Base-by-base conservation (phyloP, 306 rosid species). In the Chamaecrista fasciculata region DNA sequence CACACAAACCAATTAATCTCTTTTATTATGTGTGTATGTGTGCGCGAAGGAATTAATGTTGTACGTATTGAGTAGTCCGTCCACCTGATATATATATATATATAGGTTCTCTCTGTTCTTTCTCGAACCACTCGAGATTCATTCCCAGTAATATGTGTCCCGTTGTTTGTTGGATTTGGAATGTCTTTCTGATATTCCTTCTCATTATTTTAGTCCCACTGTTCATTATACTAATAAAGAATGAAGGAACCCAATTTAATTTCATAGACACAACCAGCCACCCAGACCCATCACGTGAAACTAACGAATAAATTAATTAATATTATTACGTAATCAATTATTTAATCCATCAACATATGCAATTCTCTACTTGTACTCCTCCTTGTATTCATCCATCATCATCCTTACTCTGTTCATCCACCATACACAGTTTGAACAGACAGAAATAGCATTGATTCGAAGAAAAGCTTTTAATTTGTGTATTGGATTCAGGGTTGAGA, bases 81-180 rank as follows among this genome's bases (percentile, higher is more conserved):
- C 11, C 57, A 0, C 14, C 16, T 25, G 12, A 23, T 4, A 0
- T 5, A 9, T 55, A 14, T 39, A 10, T 21, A 21, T n/a, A 14
- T 42, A 16, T 11, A 61, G 34, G 28, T 16, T 46, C 37, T 15
- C 42, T 6, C 62, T 20, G 59, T 52, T 61, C 75, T 82, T 79
- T 71, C 84, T 82, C 66, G 89, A 83, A 77, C 79, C 84, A 69
- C 86, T 77, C 83, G 75, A 86, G 85, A 84, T 84, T 84, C 92
- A 86, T 77, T 74, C 71, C 74, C 50, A n/a, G n/a, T n/a, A n/a
- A n/a, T 65, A 57, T 69, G 2, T 5, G 34, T 29, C 65, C 67
- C 44, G 64, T 81, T 80, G 80, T 80, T 65, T 82, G 80, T 80
- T 80, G 83, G 76, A 84, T 87, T 82, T 82, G 85, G 74, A 80